Percentiles rank a stretch among this genome's conserved stretches.
Conservation (phyloP, 129 eudicot genomes). For the Chrysanthemum makinoi region DNA sequence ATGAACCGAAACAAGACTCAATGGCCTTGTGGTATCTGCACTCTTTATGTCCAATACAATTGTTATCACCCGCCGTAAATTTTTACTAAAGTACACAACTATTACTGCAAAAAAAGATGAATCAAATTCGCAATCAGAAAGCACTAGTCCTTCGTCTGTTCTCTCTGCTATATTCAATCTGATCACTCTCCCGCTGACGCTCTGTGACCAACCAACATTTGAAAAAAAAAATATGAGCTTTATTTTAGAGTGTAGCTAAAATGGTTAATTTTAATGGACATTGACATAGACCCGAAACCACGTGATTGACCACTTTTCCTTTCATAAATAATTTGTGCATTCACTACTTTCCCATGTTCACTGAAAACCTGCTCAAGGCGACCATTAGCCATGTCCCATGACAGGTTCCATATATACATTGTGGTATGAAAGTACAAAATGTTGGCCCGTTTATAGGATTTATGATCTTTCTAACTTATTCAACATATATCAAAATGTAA, state of each 20-base stretch:
- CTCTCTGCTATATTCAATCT: constrained; percentile 61
- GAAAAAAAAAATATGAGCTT: not conserved
- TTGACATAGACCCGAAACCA: constrained; percentile 71
- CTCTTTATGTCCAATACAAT: not conserved
- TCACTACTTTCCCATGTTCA: constrained; percentile 55
- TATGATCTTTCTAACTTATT: too few species aligned
- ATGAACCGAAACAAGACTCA: too few species aligned
- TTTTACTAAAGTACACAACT: not conserved
- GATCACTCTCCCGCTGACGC: constrained; percentile 55
- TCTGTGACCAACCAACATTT: constrained; percentile 32
- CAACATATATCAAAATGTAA: too few species aligned
- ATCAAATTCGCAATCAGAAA: constrained; percentile 21
- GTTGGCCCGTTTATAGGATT: too few species aligned
- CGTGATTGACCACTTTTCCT: constrained; percentile 63
- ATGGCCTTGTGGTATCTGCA: not conserved
- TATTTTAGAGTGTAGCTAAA: not conserved
- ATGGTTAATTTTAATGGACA: constrained; percentile 33
- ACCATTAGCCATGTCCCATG: constrained; percentile 62
- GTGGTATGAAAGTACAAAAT: constrained; percentile 43
- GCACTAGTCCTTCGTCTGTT: constrained; percentile 47
- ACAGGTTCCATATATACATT: constrained; percentile 68
- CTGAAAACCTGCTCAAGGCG: constrained; percentile 66
- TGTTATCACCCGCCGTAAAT: not conserved
- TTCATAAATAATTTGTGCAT: constrained; percentile 57
- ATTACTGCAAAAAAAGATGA: not conserved